Evolutionary conservation across 768 basidiomycete species (phyloP).

Genomic region (Suillus sp.): DNA sequence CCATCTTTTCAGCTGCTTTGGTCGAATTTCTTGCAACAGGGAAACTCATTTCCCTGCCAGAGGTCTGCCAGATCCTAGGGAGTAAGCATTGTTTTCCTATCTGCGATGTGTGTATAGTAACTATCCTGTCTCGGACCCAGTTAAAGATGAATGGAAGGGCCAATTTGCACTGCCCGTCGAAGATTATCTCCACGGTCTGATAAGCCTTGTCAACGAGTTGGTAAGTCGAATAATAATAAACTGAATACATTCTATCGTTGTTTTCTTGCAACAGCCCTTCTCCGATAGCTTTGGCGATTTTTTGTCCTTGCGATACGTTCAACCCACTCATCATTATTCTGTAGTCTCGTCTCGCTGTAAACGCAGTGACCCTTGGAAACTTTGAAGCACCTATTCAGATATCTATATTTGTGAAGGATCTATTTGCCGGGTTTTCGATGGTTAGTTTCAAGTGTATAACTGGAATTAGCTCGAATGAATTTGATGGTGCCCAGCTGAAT

Average conservation of each 20-base stretch:
- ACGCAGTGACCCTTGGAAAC: conserved; percentile 80
- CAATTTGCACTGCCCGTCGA: conserved; percentile 65
- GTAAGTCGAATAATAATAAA: conserved; percentile 41
- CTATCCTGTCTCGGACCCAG: conserved; percentile 37
- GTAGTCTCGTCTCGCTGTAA: conserved; percentile 78
- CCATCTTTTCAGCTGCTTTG: conserved; percentile 66
- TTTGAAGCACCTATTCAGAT: conserved; percentile 80
- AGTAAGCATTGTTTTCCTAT: conserved; percentile 48
- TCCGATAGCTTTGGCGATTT: background rate
- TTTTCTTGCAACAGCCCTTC: background rate
- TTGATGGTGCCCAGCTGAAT: conserved; percentile 56
- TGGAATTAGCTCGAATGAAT: conserved; percentile 3
- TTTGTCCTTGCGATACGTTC: background rate
- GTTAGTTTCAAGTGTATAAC: conserved; percentile 37
- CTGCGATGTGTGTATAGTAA: conserved; percentile 5
- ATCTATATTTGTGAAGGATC: conserved; percentile 76
- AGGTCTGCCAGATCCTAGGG: conserved; percentile 58
- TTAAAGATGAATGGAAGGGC: conserved; percentile 70
- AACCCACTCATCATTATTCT: conserved; percentile 14
- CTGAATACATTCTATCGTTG: background rate
- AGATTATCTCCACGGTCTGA: conserved; percentile 82
- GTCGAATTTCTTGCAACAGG: conserved; percentile 64
- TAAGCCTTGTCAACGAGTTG: conserved; percentile 78
- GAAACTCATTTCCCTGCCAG: conserved; percentile 56
- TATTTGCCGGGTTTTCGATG: conserved; percentile 86